Evolutionary conservation across 73 alveolate species (phyloP), one percentile per base, ranked within the genome.

Genomic region (Paraurostyla sp.): DNA sequence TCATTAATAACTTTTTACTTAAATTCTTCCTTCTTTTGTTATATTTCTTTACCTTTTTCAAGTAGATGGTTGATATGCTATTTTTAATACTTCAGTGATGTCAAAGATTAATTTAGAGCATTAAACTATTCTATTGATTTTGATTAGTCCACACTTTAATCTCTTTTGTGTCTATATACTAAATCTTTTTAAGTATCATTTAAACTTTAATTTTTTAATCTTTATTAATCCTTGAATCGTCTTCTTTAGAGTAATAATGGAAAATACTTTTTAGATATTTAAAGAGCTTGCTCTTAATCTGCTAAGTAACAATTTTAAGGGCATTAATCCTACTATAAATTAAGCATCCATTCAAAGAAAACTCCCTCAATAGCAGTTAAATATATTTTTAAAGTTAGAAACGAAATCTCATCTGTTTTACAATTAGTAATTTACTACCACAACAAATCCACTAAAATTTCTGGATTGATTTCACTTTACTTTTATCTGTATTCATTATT

Each of bases 301-400:
- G 18, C 46, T 22, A 65, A 11, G 13, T 36, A 15, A 15, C 13
- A 13, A 7, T 40, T 6, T 2, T 65, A 30, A 27, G 22, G 25
- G 15, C 23, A 9, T 65, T 38, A 65, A 3, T 65, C 82, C 16
- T 25, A 16, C 9, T 35, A 33, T 38, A 38, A 9, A 15, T 65
- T 13, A 16, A 38, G 35, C 82, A 65, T 65, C 82, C 82, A 65
- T 11, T 56, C 60, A 38, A 65, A 65, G 42, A 38, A 65, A 38
- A 65, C 58, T 11, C 82, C 82, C 23, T 65, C 82, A 0, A 65
- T 65, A 16, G 82, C 82, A 65, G 82, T 65, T 18, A 65, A 38
- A 38, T 18, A 65, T 22, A 65, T 65, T 30, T 65, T 65, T 1
- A 65, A 15, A 1, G 82, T 35, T 30, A 65, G 9, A 11, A 65